A percentile compares a stretch with the other conserved stretches of the same genome.
These are phyloP conservation scores for Candida suzukii DNA, from an alignment of 805 yeast genomes.

Conservation along the genomic window DNA sequence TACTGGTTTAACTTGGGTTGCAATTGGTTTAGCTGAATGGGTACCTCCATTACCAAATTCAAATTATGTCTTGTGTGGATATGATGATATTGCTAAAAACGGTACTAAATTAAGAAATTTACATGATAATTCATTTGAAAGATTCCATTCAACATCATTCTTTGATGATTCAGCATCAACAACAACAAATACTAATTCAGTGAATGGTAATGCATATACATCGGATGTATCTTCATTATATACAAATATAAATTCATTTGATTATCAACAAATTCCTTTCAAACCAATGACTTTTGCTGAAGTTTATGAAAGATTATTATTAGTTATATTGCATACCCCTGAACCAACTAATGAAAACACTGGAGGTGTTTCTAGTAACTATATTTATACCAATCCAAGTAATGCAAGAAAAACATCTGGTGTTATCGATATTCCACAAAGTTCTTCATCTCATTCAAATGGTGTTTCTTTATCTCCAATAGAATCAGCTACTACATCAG, in stretches of 20 bases:
- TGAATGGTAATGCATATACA: neutral
- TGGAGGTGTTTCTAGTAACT: neutral
- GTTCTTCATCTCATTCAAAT: neutral
- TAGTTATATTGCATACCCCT: constrained; percentile 72
- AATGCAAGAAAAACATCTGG: neutral
- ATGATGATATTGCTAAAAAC: constrained; percentile 35
- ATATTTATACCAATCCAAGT: neutral
- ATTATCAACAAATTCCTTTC: constrained; percentile 10
- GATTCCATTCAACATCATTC: constrained; percentile 9
- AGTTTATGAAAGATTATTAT: constrained; percentile 65
- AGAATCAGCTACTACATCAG: neutral
- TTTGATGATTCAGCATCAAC: neutral
- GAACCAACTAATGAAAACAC: constrained; percentile 28
- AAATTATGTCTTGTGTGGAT: constrained; percentile 48
- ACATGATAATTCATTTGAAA: constrained; percentile 21
- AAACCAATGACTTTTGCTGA: constrained; percentile 52
- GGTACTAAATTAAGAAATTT: constrained; percentile 29
- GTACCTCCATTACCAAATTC: constrained; percentile 56
- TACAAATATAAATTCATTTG: no score
- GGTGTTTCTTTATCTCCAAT: neutral
- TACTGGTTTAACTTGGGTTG: constrained; percentile 81
- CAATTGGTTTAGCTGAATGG: constrained; percentile 86
- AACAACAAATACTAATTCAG: no score
- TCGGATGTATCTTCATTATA: neutral
- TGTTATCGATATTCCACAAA: neutral